A percentile compares a stretch with the other conserved stretches of the same genome.
Conservation (phyloP, 805 yeast species). For the Wickerhamiella parazyma region DNA sequence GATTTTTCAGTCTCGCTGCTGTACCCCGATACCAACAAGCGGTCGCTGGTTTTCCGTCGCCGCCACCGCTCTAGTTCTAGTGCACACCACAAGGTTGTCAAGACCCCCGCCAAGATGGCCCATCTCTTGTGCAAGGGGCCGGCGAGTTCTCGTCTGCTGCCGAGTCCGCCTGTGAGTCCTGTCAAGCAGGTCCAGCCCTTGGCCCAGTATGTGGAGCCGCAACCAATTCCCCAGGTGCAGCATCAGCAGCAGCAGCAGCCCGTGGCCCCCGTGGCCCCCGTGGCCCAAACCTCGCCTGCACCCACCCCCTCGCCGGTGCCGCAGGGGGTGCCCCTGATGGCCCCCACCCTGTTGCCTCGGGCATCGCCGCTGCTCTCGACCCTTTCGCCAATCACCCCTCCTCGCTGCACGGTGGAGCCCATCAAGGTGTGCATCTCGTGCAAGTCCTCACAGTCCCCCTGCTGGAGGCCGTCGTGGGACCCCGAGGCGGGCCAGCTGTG, state of each 20-base stretch:
- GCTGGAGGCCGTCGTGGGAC: slow-evolving; percentile 98
- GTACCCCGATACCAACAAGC: slow-evolving; percentile 29
- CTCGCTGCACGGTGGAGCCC: slow-evolving; percentile 2
- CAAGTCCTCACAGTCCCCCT: slow-evolving; percentile 81
- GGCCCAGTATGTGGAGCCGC: neutral
- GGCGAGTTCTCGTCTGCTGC: slow-evolving; percentile 4
- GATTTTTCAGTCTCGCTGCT: slow-evolving; percentile 18
- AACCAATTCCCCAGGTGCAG: neutral
- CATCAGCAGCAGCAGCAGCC: too few species aligned
- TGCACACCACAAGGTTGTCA: slow-evolving; percentile 1
- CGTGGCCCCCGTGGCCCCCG: too few species aligned
- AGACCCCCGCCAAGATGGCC: neutral
- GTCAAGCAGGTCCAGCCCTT: too few species aligned
- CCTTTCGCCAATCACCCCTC: slow-evolving; percentile 15
- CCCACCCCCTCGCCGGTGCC: neutral
- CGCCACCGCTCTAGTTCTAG: too few species aligned
- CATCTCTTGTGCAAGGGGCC: neutral
- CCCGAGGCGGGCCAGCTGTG: slow-evolving; percentile 85
- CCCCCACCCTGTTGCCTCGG: neutral
- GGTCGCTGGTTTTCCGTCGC: slow-evolving; percentile 21
- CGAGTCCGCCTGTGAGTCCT: slow-evolving; percentile 17
- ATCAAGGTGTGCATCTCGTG: slow-evolving; percentile 59
- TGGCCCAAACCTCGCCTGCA: too few species aligned
- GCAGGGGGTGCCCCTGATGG: neutral
- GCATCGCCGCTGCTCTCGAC: slow-evolving; percentile 5